Base-by-base conservation (phyloP, 306 rosid species). In the Dicorynia guianensis region DNA sequence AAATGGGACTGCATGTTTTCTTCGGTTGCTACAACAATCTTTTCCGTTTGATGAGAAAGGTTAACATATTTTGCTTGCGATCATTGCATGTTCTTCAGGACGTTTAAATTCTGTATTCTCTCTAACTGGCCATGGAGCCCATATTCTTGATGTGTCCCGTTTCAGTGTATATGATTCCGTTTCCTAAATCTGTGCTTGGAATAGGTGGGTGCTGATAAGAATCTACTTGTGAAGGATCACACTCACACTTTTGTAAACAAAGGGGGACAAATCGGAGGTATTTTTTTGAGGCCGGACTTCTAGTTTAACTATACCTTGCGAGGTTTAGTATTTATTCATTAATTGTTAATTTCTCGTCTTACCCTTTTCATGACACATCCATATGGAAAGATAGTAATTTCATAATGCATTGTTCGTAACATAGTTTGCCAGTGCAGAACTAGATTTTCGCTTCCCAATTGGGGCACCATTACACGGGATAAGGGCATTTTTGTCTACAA, bases 1-100 rank as follows among this genome's bases (percentile, higher is more conserved):
- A 95, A 83, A 95, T 95, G 99, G 99, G 99, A 80, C 82, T 95
- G 67, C 99, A 95, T 63, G 99, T 95, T 68, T 95, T 95, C 88
- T 95, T 95, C 44, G 99, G 99, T 49, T 95, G 98, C 83, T 95
- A 95, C 80, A 95, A 75, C 86, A 95, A 95, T 90, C 97, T 95
- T 79, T 95, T 90, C 86, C 93, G 98, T 42, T 83, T 95, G 76
- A 69, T 95, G 98, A 95, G 89, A 85, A 95, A 95, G 97, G 99
- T 95, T 67, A 83, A 40, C 72, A 19, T 4, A 17, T 61, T 35
- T 76, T 76, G 62, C 67, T 77, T 70, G 65, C 60, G 53, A 43
- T 35, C 55, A 56, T 67, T 57, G 67, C 58, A 40, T 25, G 63
- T 48, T 58, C 35, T 67, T 64, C 9, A 40, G 17, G 58, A 66